Base-by-base conservation (phyloP, 2,329 filamentous ascomycete species). In the Ophiostoma ulmi region DNA sequence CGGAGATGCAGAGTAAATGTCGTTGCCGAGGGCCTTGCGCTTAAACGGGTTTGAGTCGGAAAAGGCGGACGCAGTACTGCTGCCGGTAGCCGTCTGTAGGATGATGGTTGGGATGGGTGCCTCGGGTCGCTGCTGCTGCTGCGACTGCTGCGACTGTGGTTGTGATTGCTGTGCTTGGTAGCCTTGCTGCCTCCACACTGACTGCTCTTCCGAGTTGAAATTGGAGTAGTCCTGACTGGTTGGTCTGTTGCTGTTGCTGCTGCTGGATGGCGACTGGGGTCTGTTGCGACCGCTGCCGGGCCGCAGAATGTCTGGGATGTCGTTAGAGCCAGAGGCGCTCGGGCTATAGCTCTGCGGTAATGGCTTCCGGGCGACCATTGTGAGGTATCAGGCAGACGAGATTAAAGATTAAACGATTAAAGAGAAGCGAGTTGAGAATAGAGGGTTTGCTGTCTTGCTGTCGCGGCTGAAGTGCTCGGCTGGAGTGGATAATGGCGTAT, bases 21-120 rank as follows among this genome's bases (percentile, higher is more conserved):
- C 22, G 55, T 63, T 26, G 20, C 67, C 74, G 4, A 80, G 71
- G 4, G 78, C 78, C 73, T 84, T 85, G 70, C 84, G 82, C 72
- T 84, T 84, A 76, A 87, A 87, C 0, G 85, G 85, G 69, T 87
- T 87, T 26, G 84, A 86, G 71, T 84, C 77, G 26, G 76, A 72
- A 70, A 73, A 72, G 39, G 64, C 44, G 4, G 70, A 71, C 22
- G 55, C 70, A 5, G 69, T 71, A 64, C 69, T 69, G 69, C 65
- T 72, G n/a, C 71, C 69, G 22, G 44, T 70, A 13, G 69, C 74
- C 26, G 77, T 78, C 0, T 78, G 79, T 64, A 76, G 75, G 52
- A 81, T 73, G 8, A 77, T 72, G 17, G 74, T 75, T 2, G 79
- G 80, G 36, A 79, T 75, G n/a, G 75, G 73, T n/a, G 75, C 72